Conservation (phyloP, 164 flowering plant species). For the Kingdonia uniflora region DNA sequence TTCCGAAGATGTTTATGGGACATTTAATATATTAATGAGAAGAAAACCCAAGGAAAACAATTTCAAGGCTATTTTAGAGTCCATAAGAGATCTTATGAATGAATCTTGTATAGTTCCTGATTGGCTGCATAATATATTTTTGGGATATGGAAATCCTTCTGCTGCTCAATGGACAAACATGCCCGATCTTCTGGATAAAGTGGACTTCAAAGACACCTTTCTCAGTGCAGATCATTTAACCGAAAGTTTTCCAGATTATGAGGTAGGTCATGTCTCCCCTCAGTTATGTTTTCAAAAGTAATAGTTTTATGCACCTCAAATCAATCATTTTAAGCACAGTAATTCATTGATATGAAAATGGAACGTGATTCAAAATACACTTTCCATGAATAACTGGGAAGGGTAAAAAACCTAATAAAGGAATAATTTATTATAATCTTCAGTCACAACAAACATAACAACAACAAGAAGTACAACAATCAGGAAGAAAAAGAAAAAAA, state of each 20-base stretch:
- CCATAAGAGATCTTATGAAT: constrained; percentile 99
- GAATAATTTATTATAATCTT: too few species aligned
- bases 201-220: constrained; percentile 94
- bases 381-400: too few species aligned
- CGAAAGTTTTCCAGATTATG: constrained; percentile 56
- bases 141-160: constrained; percentile 98
- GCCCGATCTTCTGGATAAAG: constrained; percentile 78
- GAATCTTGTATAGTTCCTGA: constrained; percentile 97
- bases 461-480: too few species aligned
- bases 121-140: constrained; percentile 88
- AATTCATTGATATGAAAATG: too few species aligned
- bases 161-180: constrained; percentile 96
- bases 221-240: constrained; percentile 74
- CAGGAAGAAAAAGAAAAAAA: too few species aligned
- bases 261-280: constrained; percentile 38
- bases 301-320: too few species aligned
- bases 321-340: too few species aligned
- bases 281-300: not conserved
- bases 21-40: constrained; percentile 87
- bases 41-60: constrained; percentile 99
- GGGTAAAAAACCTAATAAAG: too few species aligned
- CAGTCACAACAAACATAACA: too few species aligned
- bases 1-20: constrained; percentile 79
- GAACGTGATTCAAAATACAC: too few species aligned
- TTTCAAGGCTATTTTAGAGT: constrained; percentile 95